Conservation (phyloP, 2,329 filamentous ascomycete genomes). For the Aspergillus intermedius region DNA sequence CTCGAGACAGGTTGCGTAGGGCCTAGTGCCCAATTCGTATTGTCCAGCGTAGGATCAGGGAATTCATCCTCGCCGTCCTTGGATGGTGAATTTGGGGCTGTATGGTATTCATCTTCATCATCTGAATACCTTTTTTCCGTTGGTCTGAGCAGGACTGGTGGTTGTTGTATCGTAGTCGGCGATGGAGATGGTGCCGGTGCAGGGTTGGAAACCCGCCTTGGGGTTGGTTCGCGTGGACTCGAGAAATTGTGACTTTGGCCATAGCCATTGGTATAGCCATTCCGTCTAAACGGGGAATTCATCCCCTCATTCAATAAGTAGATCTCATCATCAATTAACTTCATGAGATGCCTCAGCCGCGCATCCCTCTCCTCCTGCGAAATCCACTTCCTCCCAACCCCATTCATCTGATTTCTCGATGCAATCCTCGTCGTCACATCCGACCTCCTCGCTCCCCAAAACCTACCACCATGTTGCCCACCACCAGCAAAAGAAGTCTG, state of each 20-base stretch:
- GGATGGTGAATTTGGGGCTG: constrained; percentile 24
- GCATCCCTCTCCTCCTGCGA: constrained; percentile 15
- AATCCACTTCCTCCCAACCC: constrained; percentile 3
- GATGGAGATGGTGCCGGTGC: neutral
- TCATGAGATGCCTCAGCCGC: constrained; percentile 22
- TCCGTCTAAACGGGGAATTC: constrained; percentile 4
- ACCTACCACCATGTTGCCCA: neutral
- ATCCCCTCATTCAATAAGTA: constrained; percentile 22
- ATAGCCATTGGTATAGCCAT: neutral
- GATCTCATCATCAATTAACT: constrained; percentile 26
- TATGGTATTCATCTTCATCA: constrained; percentile 22
- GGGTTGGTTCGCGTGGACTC: neutral
- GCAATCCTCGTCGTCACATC: neutral
- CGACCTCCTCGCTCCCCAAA: constrained; percentile 8
- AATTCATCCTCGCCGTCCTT: constrained; percentile 8
- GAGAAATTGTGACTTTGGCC: neutral
- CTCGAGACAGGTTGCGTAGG: neutral
- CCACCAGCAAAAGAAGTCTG: neutral
- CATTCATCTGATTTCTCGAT: neutral
- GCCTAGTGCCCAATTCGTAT: neutral
- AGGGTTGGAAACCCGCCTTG: neutral
- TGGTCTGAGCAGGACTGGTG: neutral
- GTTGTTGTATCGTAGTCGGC: neutral
- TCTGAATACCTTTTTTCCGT: constrained; percentile 12
- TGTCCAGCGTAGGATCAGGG: neutral